Evolutionary conservation across 495 filamentous ascomycete genomes (phyloP), one percentile per base, ranked within the genome.

Genomic region (Margaritispora aquatica): DNA sequence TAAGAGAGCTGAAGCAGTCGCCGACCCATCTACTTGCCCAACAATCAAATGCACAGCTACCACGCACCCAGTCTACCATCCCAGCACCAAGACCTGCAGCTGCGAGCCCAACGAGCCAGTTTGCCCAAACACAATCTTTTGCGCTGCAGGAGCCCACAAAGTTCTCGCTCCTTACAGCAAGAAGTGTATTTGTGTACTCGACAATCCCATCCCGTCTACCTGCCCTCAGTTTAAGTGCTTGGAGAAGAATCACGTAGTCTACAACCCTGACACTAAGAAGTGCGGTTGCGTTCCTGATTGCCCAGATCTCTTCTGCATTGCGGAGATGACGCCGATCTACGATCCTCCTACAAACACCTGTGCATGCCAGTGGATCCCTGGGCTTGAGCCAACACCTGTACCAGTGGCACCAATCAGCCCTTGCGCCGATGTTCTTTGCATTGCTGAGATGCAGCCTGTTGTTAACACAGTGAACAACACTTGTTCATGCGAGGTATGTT

Each of bases 21-120:
- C 27, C n/a, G 55, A 50, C 26, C 55, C 55, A 20, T 58, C 55
- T 17, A 58, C 41, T 5, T 58, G 55, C 21, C 55, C 55, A 31
- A 58, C 55, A 20, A 58, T 58, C 44, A 49, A 41, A 49, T 58
- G 55, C 27, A 34, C 55, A 1, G 55, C 21, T 21, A 50, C 22
- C 9, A 34, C 44, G 4, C 23, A 34, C 15, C 41, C 55, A 36
- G 26, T 50, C 3, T 58, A 58, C 46, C 23, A 58, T 26, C 55
- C 55, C 11, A 19, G 19, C 15, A 50, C 24, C 4, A 49, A 58
- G 29, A 49, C 22, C 50, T 58, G 55, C 26, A 31, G 21, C n/a
- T 58, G 55, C 55, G 55, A 55, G 34, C 21, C 27, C n/a, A 50
- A 24, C 26, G 24, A 24, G 9, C 47, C 47, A 24, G 21, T 24